Evolutionary conservation across 306 rosid species (phyloP).

Genomic region (Trifolium subterraneum): DNA sequence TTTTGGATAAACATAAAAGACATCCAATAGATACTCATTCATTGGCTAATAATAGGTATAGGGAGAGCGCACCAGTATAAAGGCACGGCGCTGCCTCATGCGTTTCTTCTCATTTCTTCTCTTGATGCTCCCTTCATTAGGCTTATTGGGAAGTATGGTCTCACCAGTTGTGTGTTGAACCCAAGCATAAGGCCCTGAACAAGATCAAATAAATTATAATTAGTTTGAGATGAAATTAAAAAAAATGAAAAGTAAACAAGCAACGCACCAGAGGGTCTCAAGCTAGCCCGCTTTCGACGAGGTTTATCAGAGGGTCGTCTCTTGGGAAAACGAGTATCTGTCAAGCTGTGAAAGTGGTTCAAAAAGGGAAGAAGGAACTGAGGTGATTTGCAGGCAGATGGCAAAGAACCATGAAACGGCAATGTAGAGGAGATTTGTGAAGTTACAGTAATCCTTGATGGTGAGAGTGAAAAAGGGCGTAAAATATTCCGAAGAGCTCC

Average conservation of each 20-base stretch:
- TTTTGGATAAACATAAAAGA: neutral
- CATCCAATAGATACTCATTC: neutral
- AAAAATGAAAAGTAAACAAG: neutral
- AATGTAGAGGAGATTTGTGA: conserved; percentile 15
- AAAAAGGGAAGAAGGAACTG: conserved; percentile 57
- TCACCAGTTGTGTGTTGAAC: conserved; percentile 73
- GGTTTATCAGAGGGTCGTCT: conserved; percentile 72
- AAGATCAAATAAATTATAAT: neutral
- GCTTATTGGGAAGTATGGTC: conserved; percentile 71
- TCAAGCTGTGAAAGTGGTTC: conserved; percentile 73
- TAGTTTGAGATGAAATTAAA: conserved; percentile 12
- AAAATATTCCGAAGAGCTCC: conserved; percentile 58
- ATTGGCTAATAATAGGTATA: neutral
- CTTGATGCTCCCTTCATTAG: conserved; percentile 90
- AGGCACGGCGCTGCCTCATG: conserved; percentile 75
- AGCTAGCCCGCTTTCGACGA: conserved; percentile 75
- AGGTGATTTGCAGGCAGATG: conserved; percentile 37
- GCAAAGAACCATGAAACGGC: conserved; percentile 39
- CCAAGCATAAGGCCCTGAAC: conserved; percentile 85
- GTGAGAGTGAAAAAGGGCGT: conserved; percentile 55
- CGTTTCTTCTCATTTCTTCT: conserved; percentile 93
- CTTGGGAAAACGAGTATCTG: conserved; percentile 84
- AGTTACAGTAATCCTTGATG: conserved; percentile 36
- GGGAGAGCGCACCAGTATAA: conserved; percentile 67
- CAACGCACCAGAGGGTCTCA: conserved; percentile 72